These are phyloP conservation scores for Noccaea bulbosa DNA, from an alignment of 345 rosid genomes.

Conservation along the genomic window DNA sequence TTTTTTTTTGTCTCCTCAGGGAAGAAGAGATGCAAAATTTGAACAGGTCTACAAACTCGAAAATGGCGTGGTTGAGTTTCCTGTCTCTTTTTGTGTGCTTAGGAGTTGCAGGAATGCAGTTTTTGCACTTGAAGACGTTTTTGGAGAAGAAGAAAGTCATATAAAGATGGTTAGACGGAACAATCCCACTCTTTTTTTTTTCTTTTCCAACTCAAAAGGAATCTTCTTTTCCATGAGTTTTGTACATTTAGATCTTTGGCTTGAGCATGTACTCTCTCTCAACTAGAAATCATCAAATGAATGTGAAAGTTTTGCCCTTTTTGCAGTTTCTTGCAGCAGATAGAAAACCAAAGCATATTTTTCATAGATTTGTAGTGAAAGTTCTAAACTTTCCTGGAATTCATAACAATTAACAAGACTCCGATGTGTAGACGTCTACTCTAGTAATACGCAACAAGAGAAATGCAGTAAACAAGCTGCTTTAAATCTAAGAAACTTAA, in stretches of 20 bases:
- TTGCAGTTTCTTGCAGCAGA: background rate
- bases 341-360: background rate
- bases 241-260: constrained; percentile 36
- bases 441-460: no score
- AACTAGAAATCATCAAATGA: constrained; percentile 9
- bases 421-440: background rate
- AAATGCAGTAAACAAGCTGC: constrained; percentile 7
- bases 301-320: constrained; percentile 13
- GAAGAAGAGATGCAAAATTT: constrained; percentile 88
- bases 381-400: background rate
- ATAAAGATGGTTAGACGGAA: constrained; percentile 42
- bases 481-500: background rate
- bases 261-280: constrained; percentile 7
- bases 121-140: constrained; percentile 86
- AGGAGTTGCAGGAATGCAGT: constrained; percentile 76
- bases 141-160: constrained; percentile 91
- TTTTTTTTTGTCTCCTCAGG: constrained; percentile 41
- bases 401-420: constrained; percentile 13
- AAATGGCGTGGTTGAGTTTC: constrained; percentile 64
- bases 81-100: constrained; percentile 76
- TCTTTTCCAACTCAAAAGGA: constrained; percentile 25
- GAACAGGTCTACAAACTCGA: constrained; percentile 67
- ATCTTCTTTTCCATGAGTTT: constrained; percentile 27
- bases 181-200: constrained; percentile 25
- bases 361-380: background rate